Base-by-base conservation (phyloP, 352 stramenopile species). In the Phytophthora fragariae region DNA sequence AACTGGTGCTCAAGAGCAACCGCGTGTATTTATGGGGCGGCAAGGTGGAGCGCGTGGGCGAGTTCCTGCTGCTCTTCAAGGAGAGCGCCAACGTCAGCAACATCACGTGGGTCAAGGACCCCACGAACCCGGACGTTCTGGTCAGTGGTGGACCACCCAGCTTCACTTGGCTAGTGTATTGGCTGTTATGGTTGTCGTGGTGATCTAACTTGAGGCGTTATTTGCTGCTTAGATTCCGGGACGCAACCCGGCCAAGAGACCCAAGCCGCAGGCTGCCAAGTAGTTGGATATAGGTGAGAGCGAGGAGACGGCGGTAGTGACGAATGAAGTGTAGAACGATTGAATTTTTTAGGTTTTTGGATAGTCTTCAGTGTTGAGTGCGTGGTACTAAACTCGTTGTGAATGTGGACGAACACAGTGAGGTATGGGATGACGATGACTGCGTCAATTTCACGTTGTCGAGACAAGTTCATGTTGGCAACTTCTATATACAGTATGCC, bases 51-150 rank as follows among this genome's bases (percentile, higher is more conserved):
- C 88, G 90, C 57, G 84, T 94, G 33, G 90, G 90, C 60, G 90
- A 97, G 53, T 97, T 95, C 73, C 80, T 90, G 12, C 71, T 95
- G 83, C 80, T 95, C 9, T 97, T 97, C 64, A 97, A 97, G 66
- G 90, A 97, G 76, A 79, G 76, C 33, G 55, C 79, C 65, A 95
- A 97, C 59, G 81, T 97, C 53, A 97, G 88, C 81, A 94, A 81
- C 58, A 72, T 95, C 68, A 84, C 88, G 33, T 97, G 90, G 84
- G 84, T 92, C 41, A 93, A 94, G 53, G 90, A 97, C 70, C 86
- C 86, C 15, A 80, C 76, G 47, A 92, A 94, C 64, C 85, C 84
- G 0, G 85, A 95, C 44, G 68, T 73, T 2, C 64, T 93, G 79
- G 88, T 95, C 44, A 55, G 80, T 52, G 59, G n/a, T 10, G 19